A percentile compares a stretch with the other conserved stretches of the same genome.
Conservation (phyloP, 305 asterid genomes). For the Stenogyne calaminthoides region DNA sequence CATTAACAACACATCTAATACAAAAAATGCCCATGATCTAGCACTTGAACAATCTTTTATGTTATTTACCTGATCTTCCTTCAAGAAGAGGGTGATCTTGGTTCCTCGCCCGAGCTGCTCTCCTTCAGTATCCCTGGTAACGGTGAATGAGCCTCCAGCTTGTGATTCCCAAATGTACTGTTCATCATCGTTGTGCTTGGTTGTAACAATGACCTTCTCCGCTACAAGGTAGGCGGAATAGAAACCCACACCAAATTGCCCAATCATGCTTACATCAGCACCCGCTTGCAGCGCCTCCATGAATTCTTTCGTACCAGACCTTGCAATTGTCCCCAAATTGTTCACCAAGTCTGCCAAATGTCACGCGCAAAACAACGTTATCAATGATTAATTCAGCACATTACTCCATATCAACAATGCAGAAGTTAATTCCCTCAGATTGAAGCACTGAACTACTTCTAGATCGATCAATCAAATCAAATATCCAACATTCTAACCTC, state of each 20-base stretch:
- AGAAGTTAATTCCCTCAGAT: neutral
- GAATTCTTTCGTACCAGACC: conserved; percentile 75
- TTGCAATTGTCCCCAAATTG: conserved; percentile 72
- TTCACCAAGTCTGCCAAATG: conserved; percentile 64
- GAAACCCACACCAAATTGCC: conserved; percentile 78
- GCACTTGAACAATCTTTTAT: neutral
- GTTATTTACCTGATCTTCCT: conserved; percentile 67
- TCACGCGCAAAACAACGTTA: neutral
- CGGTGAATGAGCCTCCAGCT: conserved; percentile 69
- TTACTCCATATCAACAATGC: neutral
- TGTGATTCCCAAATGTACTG: conserved; percentile 70
- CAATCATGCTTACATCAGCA: conserved; percentile 83
- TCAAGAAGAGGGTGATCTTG: conserved; percentile 67
- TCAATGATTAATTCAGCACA: neutral
- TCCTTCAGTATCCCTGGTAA: conserved; percentile 64
- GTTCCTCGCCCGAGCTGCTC: conserved; percentile 75
- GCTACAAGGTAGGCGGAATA: conserved; percentile 83
- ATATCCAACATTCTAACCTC: neutral
- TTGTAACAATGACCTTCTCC: conserved; percentile 67
- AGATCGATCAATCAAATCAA: neutral
- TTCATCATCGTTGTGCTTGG: conserved; percentile 75
- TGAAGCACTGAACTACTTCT: neutral
- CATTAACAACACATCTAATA: neutral
- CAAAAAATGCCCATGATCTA: neutral
- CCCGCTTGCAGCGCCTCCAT: conserved; percentile 83